These are phyloP conservation scores for Pyrenula aspistea DNA, from an alignment of 495 filamentous ascomycete species.

Conservation along the genomic window DNA sequence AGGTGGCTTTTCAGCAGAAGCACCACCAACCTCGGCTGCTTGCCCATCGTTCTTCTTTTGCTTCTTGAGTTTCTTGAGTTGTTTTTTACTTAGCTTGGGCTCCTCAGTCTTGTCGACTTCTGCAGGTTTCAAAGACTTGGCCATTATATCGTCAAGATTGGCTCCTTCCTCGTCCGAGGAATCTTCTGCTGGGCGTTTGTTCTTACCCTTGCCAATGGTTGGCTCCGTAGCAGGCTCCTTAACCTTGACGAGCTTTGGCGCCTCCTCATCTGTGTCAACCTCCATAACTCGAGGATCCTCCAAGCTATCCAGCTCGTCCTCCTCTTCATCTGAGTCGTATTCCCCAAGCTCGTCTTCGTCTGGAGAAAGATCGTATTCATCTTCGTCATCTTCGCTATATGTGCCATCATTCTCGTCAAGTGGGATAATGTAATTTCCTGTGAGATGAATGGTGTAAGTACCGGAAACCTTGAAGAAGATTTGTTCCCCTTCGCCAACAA, in stretches of 20 bases:
- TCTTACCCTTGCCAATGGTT: slow-evolving; percentile 50
- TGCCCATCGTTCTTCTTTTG: slow-evolving; percentile 89
- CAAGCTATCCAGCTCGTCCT: slow-evolving; percentile 75
- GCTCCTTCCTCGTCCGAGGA: slow-evolving; percentile 39
- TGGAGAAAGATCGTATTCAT: slow-evolving; percentile 72
- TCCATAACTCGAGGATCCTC: slow-evolving; percentile 75
- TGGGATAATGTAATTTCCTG: slow-evolving; percentile 81
- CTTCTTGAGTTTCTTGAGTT: slow-evolving; percentile 73
- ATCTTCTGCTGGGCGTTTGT: slow-evolving; percentile 69
- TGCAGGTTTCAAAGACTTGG: slow-evolving; percentile 49
- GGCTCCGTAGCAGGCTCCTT: slow-evolving; percentile 10
- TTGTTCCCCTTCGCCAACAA: slow-evolving; percentile 69
- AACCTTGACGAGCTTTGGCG: slow-evolving; percentile 59
- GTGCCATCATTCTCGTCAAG: slow-evolving; percentile 45
- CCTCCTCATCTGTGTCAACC: slow-evolving; percentile 69
- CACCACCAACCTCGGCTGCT: slow-evolving; percentile 46
- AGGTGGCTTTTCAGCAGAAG: slow-evolving; percentile 38
- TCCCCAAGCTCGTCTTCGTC: slow-evolving; percentile 62
- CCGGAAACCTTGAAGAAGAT: slow-evolving; percentile 87
- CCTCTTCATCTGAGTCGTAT: slow-evolving; percentile 53
- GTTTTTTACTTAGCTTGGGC: slow-evolving; percentile 76
- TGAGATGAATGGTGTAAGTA: slow-evolving; percentile 81
- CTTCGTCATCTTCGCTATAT: slow-evolving; percentile 55
- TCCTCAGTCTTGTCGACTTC: slow-evolving; percentile 46
- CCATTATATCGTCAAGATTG: slow-evolving; percentile 63